phyloP scores from a whole-genome alignment of 257 asterid species.

The Nicotiana tomentosiformis region DNA sequence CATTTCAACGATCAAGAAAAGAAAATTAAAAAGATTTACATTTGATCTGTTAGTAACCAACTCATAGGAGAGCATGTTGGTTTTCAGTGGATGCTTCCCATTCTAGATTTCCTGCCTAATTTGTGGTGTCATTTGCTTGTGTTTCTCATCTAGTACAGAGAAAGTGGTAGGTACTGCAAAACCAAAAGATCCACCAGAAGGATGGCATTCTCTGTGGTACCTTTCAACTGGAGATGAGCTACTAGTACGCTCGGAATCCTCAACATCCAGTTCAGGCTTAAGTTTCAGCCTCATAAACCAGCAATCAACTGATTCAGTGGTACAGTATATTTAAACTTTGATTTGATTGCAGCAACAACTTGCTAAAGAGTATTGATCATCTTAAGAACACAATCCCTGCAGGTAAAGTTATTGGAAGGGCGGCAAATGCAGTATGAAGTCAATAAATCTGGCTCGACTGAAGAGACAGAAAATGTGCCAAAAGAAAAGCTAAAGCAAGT shows the following conservation, averaged over 20 bases:
- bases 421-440: constrained; percentile 65
- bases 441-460: constrained; percentile 18
- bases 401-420: constrained; percentile 71
- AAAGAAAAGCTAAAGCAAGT: constrained; percentile 6
- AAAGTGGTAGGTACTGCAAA: constrained; percentile 83
- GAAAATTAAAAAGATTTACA: neutral
- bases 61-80: neutral
- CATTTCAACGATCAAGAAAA: neutral
- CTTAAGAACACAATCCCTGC: neutral
- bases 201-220: constrained; percentile 70
- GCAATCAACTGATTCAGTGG: constrained; percentile 37
- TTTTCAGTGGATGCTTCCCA: constrained; percentile 1
- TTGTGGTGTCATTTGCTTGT: constrained; percentile 14
- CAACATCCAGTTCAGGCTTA: constrained; percentile 31
- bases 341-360: neutral
- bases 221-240: constrained; percentile 65
- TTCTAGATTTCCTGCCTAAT: constrained; percentile 8
- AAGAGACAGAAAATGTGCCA: constrained; percentile 1
- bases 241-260: constrained; percentile 38
- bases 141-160: constrained; percentile 73
- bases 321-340: constrained; percentile 14
- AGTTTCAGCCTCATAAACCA: constrained; percentile 36
- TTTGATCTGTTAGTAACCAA: neutral
- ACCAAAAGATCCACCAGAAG: constrained; percentile 72
- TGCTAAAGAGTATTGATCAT: neutral